These are phyloP conservation scores for Emergomyces pasteurianus DNA, from an alignment of 2,329 filamentous ascomycete genomes.

Conservation along the genomic window DNA sequence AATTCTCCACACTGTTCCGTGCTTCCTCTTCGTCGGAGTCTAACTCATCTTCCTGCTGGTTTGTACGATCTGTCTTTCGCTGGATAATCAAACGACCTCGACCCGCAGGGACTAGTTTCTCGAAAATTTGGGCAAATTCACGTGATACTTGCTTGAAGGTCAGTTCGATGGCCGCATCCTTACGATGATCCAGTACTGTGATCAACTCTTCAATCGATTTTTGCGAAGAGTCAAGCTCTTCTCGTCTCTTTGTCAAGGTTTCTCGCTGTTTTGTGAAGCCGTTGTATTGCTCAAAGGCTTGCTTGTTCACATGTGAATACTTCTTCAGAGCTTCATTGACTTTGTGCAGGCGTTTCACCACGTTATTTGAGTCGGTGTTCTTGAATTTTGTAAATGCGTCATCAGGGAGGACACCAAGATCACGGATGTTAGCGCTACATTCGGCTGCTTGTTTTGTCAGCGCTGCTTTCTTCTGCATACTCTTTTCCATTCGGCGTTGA, in stretches of 20 bases:
- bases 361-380: slow-evolving; percentile 64
- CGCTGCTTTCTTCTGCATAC: slow-evolving; percentile 74
- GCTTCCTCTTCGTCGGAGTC: slow-evolving; percentile 52
- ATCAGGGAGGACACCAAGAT: slow-evolving; percentile 83
- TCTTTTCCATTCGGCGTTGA: slow-evolving; percentile 85
- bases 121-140: slow-evolving; percentile 87
- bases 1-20: slow-evolving; percentile 66
- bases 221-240: slow-evolving; percentile 78
- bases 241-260: slow-evolving; percentile 67
- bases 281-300: slow-evolving; percentile 97
- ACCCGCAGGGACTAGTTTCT: slow-evolving; percentile 86
- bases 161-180: slow-evolving; percentile 95
- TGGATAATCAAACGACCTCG: slow-evolving; percentile 88
- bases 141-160: slow-evolving; percentile 97
- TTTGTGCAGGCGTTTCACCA: slow-evolving; percentile 66
- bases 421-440: slow-evolving; percentile 77
- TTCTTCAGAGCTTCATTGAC: slow-evolving; percentile 91
- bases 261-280: slow-evolving; percentile 91
- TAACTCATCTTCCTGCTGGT: slow-evolving; percentile 49
- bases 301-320: slow-evolving; percentile 97
- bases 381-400: slow-evolving; percentile 89
- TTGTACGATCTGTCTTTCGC: slow-evolving; percentile 64
- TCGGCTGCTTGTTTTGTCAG: slow-evolving; percentile 67
- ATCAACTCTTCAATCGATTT: slow-evolving; percentile 86
- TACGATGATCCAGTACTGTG: slow-evolving; percentile 80